Percentiles rank a stretch among this genome's conserved stretches.
Evolutionary conservation across 2,329 filamentous ascomycete genomes (phyloP).

Genomic region (Xylariaceae sp.): DNA sequence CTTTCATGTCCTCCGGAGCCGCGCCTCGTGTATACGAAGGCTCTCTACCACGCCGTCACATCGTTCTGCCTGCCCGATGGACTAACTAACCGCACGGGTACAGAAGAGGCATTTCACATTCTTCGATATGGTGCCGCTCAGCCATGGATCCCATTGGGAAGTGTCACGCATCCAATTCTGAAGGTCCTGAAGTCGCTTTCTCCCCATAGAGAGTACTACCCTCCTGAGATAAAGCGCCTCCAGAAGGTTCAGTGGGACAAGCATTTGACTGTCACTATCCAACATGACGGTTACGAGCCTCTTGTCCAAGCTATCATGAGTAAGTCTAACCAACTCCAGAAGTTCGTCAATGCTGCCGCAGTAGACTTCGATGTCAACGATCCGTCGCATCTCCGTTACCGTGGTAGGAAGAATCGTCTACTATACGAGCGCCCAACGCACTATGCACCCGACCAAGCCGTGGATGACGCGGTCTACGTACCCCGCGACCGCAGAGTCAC

Average conservation of each 20-base stretch:
- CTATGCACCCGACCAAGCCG: background rate
- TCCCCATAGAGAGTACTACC: conserved; percentile 37
- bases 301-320: conserved; percentile 29
- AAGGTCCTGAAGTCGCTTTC: conserved; percentile 27
- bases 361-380: background rate
- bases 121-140: conserved; percentile 50
- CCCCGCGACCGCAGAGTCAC: conserved; percentile 18
- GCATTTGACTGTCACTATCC: conserved; percentile 34
- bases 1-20: conserved; percentile 58
- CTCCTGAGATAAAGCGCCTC: conserved; percentile 29
- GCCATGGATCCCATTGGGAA: conserved; percentile 42
- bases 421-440: conserved; percentile 19
- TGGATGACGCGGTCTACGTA: conserved; percentile 20
- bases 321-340: conserved; percentile 30
- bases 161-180: conserved; percentile 4
- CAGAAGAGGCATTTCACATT: conserved; percentile 55
- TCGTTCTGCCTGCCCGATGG: conserved; percentile 56
- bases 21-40: conserved; percentile 51
- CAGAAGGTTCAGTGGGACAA: conserved; percentile 37
- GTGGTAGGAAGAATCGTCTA: conserved; percentile 18
- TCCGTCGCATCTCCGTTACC: conserved; percentile 13
- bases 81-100: conserved; percentile 57
- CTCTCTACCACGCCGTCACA: conserved; percentile 57
- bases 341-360: conserved; percentile 10
- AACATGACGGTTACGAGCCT: conserved; percentile 37